Base-by-base conservation (phyloP, 1,284 basidiomycete genomes). In the Laetiporus sulphureus region DNA sequence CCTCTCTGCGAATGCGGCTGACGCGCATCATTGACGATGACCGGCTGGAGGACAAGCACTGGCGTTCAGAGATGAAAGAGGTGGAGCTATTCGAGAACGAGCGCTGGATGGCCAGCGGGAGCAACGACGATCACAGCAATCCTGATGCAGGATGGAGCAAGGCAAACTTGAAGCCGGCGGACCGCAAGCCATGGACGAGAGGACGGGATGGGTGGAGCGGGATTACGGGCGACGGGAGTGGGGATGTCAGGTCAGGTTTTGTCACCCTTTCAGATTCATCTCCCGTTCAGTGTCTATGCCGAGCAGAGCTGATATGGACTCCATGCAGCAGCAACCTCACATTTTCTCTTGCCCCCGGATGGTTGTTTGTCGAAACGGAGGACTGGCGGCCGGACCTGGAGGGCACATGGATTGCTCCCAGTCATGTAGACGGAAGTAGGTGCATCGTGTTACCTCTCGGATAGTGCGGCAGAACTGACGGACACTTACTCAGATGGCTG, bases 51-150 rank as follows among this genome's bases (percentile, higher is more conserved):
- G 83, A 87, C 53, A 61, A 57, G 18, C 75, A 75, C 39, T 86
- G 83, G 81, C 64, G 62, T 2, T 67, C 76, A 2, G 73, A 79
- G 50, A 69, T 80, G 58, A 59, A 73, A 3, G 72, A 79, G 33
- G 82, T 89, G 6, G 81, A 86, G 56, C 57, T 88, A 13, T 88
- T 75, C 68, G 86, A 89, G 67, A 89, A 88, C 58, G 83, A 89
- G 56, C 68, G 85, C 13, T 78, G 73, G 64, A 61, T 44, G 1
- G 45, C 50, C 1, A 43, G 40, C 11, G 38, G 51, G 6, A 18
- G 27, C 22, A 21, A 23, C 18, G 60, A 59, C 21, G 57, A 62
- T 4, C 51, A 53, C 4, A 46, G 36, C 4, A 52, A 48, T 19
- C 25, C 41, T 10, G 50, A 52, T 21, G 63, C 60, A 6, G 65